Evolutionary conservation across 805 yeast species (phyloP).

Genomic region (Starmera amethionina): DNA sequence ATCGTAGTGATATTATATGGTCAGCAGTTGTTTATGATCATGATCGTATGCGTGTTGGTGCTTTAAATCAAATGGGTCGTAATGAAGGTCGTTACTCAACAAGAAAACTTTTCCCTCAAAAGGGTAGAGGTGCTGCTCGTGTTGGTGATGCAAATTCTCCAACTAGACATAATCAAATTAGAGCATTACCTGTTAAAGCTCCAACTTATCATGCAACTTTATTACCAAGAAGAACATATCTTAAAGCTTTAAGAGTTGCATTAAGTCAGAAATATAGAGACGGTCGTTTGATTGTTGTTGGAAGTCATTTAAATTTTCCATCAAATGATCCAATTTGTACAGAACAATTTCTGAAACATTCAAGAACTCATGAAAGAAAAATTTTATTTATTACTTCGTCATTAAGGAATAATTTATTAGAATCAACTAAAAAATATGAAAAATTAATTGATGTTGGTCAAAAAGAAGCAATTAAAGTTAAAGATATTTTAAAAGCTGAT

Average conservation of each 20-base stretch:
- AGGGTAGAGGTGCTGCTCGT: constrained; percentile 93
- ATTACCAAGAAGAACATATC: constrained; percentile 64
- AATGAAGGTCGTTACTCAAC: constrained; percentile 80
- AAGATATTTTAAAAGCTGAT: constrained; percentile 74
- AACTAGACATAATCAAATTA: constrained; percentile 78
- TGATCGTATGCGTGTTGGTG: constrained; percentile 81
- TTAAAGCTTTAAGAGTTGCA: constrained; percentile 71
- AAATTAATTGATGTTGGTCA: constrained; percentile 53
- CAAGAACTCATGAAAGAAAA: constrained; percentile 39
- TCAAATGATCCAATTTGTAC: constrained; percentile 35
- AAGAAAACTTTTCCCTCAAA: constrained; percentile 76
- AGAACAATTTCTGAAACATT: constrained; percentile 37
- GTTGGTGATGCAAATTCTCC: constrained; percentile 96
- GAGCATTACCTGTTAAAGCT: constrained; percentile 83
- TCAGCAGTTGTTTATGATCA: constrained; percentile 89
- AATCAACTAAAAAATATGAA: constrained; percentile 44
- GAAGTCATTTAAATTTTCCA: constrained; percentile 27
- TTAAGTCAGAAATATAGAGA: constrained; percentile 69
- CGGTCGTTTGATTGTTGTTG: constrained; percentile 66
- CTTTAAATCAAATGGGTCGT: constrained; percentile 81
- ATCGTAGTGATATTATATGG: constrained; percentile 91
- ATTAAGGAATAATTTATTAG: constrained; percentile 47
- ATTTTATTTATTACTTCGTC: constrained; percentile 61
- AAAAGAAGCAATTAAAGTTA: constrained; percentile 72
- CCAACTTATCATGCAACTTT: constrained; percentile 82